A percentile compares a stretch with the other conserved stretches of the same genome.
Conservation (phyloP, 441 rosid genomes). For the Breynia disticha region DNA sequence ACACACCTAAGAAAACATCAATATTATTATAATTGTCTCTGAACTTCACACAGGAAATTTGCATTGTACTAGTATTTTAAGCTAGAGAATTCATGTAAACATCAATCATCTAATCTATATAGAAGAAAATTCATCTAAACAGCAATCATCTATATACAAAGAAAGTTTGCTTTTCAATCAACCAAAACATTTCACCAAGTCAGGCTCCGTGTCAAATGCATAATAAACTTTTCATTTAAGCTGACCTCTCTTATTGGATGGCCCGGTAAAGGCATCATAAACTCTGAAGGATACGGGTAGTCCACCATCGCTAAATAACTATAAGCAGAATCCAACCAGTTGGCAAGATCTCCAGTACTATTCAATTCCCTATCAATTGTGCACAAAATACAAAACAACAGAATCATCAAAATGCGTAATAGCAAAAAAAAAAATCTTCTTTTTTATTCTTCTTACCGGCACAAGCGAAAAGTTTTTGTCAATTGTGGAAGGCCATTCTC, state of each 20-base stretch:
- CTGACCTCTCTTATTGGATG: slow-evolving; percentile 80
- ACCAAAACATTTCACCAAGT: background rate
- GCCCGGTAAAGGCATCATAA: slow-evolving; percentile 89
- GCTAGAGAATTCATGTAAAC: too few relatives aligned
- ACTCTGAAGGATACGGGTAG: slow-evolving; percentile 66
- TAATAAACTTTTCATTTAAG: background rate
- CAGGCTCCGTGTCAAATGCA: background rate
- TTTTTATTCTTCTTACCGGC: slow-evolving; percentile 39
- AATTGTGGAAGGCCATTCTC: slow-evolving; percentile 59
- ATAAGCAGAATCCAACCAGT: slow-evolving; percentile 83
- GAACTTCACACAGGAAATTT: background rate
- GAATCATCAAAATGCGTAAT: background rate
- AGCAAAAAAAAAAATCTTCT: background rate
- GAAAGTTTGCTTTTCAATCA: background rate
- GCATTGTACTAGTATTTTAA: too few relatives aligned
- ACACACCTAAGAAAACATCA: slow-evolving; percentile 43
- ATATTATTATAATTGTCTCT: background rate
- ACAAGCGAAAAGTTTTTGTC: slow-evolving; percentile 51
- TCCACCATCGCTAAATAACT: slow-evolving; percentile 88
- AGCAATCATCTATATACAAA: too few relatives aligned
- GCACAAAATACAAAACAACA: slow-evolving; percentile 9
- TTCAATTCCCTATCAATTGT: slow-evolving; percentile 45
- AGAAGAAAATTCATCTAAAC: too few relatives aligned
- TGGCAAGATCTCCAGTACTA: slow-evolving; percentile 41
- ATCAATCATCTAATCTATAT: too few relatives aligned